Evolutionary conservation across 106 monocot species (phyloP).

Genomic region (Amphibolis antarctica): DNA sequence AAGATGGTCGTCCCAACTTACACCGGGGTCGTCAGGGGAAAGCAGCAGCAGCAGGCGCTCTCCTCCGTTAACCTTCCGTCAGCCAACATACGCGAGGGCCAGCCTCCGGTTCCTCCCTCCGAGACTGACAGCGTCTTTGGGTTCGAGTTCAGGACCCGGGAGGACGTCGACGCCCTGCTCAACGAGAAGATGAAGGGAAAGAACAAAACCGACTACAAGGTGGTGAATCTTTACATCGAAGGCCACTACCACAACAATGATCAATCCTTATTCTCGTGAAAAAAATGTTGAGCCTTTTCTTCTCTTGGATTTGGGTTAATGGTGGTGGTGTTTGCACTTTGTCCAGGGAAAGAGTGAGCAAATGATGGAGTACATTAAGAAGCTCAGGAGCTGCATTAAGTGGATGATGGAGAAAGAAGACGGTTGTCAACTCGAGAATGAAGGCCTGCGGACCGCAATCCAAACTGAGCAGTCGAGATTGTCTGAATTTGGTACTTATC

Average conservation of each 20-base stretch:
- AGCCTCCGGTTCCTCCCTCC: background rate
- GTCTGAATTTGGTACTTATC: slow-evolving; percentile 4
- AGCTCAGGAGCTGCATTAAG: slow-evolving; percentile 50
- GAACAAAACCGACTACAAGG: slow-evolving; percentile 49
- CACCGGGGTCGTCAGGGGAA: slow-evolving; percentile 4
- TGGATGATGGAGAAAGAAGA: slow-evolving; percentile 65
- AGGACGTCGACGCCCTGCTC: slow-evolving; percentile 54
- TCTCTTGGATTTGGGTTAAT: too few relatives aligned
- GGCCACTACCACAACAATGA: background rate
- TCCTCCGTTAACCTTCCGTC: slow-evolving; percentile 23
- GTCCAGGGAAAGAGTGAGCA: slow-evolving; percentile 54
- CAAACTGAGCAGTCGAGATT: slow-evolving; percentile 21
- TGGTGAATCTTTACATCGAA: background rate
- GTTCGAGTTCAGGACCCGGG: slow-evolving; percentile 46
- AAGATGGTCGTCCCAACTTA: slow-evolving; percentile 26
- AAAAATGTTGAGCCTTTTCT: background rate
- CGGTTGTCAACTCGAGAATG: slow-evolving; percentile 34
- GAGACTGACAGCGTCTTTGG: slow-evolving; percentile 11
- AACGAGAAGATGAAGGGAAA: slow-evolving; percentile 59
- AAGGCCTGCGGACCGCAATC: slow-evolving; percentile 25
- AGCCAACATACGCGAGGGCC: background rate
- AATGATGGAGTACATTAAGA: slow-evolving; percentile 74
- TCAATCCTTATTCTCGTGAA: background rate
- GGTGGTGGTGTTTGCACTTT: background rate
- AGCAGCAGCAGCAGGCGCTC: slow-evolving; percentile 31